Evolutionary conservation across 371 early-diverging fungal genomes (phyloP).

Genomic region (Mortierella sp.): DNA sequence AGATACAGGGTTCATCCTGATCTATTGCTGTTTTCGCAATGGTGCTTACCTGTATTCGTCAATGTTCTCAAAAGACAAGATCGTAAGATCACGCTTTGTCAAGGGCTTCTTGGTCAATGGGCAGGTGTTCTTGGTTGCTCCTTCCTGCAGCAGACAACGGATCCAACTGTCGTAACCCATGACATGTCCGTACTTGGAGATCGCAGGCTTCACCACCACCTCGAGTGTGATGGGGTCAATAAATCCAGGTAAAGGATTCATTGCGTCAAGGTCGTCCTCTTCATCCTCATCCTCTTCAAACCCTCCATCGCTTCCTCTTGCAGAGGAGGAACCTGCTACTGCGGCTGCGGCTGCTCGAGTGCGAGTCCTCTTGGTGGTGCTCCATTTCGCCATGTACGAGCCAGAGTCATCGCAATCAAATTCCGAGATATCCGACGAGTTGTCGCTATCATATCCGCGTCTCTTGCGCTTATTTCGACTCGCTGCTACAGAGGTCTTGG

Average conservation of each 20-base stretch:
- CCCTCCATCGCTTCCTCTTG: slow-evolving; percentile 29
- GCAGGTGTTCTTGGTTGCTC: slow-evolving; percentile 83
- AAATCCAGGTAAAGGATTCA: slow-evolving; percentile 91
- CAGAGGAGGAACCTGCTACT: background rate
- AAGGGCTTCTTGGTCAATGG: slow-evolving; percentile 94
- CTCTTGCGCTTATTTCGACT: slow-evolving; percentile 60
- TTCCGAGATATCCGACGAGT: slow-evolving; percentile 65
- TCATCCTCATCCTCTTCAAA: slow-evolving; percentile 51
- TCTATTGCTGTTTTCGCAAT: background rate
- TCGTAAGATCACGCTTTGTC: slow-evolving; percentile 88
- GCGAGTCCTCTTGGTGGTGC: slow-evolving; percentile 58
- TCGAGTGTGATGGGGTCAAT: slow-evolving; percentile 95
- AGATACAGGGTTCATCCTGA: no score
- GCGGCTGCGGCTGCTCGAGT: slow-evolving; percentile 25
- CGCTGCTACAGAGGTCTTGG: slow-evolving; percentile 51
- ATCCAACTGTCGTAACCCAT: slow-evolving; percentile 96
- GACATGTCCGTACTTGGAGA: slow-evolving; percentile 95
- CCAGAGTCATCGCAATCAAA: slow-evolving; percentile 74
- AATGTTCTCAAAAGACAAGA: slow-evolving; percentile 87
- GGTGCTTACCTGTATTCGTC: slow-evolving; percentile 72
- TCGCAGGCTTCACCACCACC: slow-evolving; percentile 90
- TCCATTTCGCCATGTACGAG: slow-evolving; percentile 66
- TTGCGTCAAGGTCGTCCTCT: slow-evolving; percentile 53
- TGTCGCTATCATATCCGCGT: slow-evolving; percentile 61
- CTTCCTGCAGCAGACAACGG: slow-evolving; percentile 84